Percentiles rank a stretch among this genome's conserved stretches.
These are phyloP conservation scores for Russula earlei DNA, from an alignment of 768 basidiomycete genomes.

Conservation along the genomic window DNA sequence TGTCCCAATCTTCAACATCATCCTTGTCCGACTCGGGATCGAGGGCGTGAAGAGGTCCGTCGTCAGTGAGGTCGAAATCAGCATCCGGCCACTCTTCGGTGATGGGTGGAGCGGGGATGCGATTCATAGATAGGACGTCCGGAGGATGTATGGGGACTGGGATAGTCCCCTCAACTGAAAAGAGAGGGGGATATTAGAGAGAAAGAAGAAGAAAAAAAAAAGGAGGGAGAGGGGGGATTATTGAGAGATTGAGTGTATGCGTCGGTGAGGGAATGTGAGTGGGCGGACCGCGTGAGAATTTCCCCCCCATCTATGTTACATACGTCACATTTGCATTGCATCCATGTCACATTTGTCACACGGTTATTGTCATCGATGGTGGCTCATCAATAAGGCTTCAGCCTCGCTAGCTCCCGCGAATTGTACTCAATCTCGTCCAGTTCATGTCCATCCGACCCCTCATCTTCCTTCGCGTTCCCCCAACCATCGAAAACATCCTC, in stretches of 20 bases:
- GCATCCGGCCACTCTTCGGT: slow-evolving; percentile 81
- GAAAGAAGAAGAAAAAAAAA: slow-evolving; percentile 6
- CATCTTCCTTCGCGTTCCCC: slow-evolving; percentile 26
- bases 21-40: slow-evolving; percentile 54
- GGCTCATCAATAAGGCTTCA: slow-evolving; percentile 48
- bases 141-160: slow-evolving; percentile 5
- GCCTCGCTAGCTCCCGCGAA: slow-evolving; percentile 46
- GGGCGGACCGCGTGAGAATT: too few relatives aligned
- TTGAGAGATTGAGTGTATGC: background rate
- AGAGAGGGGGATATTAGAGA: background rate
- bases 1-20: slow-evolving; percentile 72
- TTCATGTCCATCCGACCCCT: slow-evolving; percentile 19
- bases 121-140: slow-evolving; percentile 38
- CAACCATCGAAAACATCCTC: slow-evolving; percentile 47
- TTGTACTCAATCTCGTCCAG: slow-evolving; percentile 48
- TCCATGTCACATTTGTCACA: slow-evolving; percentile 1
- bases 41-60: slow-evolving; percentile 51
- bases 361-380: background rate
- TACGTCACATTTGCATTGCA: background rate
- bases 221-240: background rate
- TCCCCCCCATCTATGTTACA: background rate
- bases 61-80: slow-evolving; percentile 80
- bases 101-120: slow-evolving; percentile 49
- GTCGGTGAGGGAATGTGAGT: background rate
- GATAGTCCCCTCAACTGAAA: slow-evolving; percentile 10